Base-by-base conservation (phyloP, 1,139 yeast genomes). In the Sugiyamaella pinicola region DNA sequence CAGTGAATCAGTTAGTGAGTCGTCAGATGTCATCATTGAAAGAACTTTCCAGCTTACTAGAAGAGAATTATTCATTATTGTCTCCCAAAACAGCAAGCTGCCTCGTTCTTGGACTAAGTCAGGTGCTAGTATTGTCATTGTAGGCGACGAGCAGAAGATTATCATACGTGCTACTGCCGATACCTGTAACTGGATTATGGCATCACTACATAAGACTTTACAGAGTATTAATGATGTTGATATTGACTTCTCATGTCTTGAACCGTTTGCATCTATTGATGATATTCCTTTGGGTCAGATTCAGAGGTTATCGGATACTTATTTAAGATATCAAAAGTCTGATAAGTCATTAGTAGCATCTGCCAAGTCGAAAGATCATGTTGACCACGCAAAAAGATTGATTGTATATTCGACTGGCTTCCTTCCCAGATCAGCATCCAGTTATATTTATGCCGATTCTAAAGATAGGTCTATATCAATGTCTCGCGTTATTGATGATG, bases 61-160 rank as follows among this genome's bases (percentile, higher is more conserved):
- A 38, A 66, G 76, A 18, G 83, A 82, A 45, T 61, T 80, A 53
- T 81, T 81, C 56, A 66, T 82, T 21, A 61, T 82, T n/a, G 64
- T 80, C 8, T 73, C 80, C 48, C 70, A 75, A 47, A 73, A 74
- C 46, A 84, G 83, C 4, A 67, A 68, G 26, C 64, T 80, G 34
- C 69, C 80, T 37, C 75, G 78, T 46, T 73, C 77, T 48, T 74
- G 84, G 73, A 71, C 82, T 3, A 72, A 81, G 51, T 72, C 80
- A 8, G 88, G 87, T 0, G 84, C 84, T 10, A 73, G 74, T 54
- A 71, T 83, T 46, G 69, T 75, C 4, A 73, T 82, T 24, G 65
- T 69, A 29, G 71, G 75, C 1, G 70, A 69, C 2, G 69, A 71
- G 26, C 66, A 61, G 39, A 70, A 71, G 50, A 61, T 77, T 33